A percentile compares a stretch with the other conserved stretches of the same genome.
phyloP scores from a whole-genome alignment of 768 basidiomycete genomes.

The Lactifluus hygrophoroides region DNA sequence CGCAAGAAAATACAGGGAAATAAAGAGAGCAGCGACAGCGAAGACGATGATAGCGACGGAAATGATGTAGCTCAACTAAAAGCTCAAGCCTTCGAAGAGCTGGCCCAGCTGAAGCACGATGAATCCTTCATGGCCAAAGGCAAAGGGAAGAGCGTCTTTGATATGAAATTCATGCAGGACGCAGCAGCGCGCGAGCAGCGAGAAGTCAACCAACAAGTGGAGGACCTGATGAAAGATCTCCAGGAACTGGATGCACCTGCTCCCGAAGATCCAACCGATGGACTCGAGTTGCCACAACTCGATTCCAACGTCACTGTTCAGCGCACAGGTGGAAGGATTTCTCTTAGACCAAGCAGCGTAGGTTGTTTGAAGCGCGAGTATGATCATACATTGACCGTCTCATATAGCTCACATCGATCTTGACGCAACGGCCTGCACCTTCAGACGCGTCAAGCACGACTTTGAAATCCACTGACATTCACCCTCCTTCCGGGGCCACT shows the following conservation, averaged over 20 bases:
- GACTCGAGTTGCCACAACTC: conserved; percentile 27
- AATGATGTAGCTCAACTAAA: conserved; percentile 47
- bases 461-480: conserved; percentile 48
- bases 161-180: conserved; percentile 99
- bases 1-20: conserved; percentile 64
- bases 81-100: conserved; percentile 21
- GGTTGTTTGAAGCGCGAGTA: background rate
- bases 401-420: conserved; percentile 9
- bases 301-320: conserved; percentile 37
- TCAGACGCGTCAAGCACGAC: conserved; percentile 65
- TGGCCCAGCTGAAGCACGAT: conserved; percentile 10
- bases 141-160: conserved; percentile 64
- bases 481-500: conserved; percentile 29
- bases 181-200: conserved; percentile 63
- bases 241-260: conserved; percentile 33
- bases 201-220: conserved; percentile 51
- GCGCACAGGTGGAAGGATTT: conserved; percentile 60
- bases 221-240: conserved; percentile 68
- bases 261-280: conserved; percentile 23
- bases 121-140: conserved; percentile 20
- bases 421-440: conserved; percentile 3
- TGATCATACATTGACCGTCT: background rate
- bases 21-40: conserved; percentile 45
- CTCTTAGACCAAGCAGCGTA: conserved; percentile 44
- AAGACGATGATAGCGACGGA: conserved; percentile 35